These are phyloP conservation scores for Atkinsonella texensis DNA, from an alignment of 2,329 filamentous ascomycete genomes.

Conservation along the genomic window DNA sequence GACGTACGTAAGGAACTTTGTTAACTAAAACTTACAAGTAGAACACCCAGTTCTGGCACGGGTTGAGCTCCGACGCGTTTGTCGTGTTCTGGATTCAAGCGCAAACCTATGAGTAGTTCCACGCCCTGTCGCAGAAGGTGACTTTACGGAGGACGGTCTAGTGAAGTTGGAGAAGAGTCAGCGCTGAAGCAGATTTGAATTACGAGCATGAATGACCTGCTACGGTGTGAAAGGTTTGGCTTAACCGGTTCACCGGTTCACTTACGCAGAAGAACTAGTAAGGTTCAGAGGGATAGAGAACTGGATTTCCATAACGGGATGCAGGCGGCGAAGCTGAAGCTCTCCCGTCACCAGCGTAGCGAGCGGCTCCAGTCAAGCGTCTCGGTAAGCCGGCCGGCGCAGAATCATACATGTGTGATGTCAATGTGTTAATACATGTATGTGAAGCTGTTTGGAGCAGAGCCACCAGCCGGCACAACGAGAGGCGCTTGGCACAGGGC, in stretches of 20 bases:
- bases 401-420: neutral
- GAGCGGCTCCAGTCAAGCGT: neutral
- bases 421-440: no score
- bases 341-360: neutral
- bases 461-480: neutral
- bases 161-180: neutral
- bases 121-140: conserved; percentile 9
- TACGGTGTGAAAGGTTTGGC: neutral
- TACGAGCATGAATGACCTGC: neutral
- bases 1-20: neutral
- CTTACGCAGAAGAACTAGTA: conserved; percentile 15
- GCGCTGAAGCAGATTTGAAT: neutral
- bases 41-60: conserved; percentile 25
- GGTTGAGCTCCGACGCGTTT: conserved; percentile 26
- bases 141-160: neutral
- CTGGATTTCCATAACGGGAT: conserved; percentile 24
- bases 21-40: conserved; percentile 21
- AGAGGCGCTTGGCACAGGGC: neutral
- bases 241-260: neutral
- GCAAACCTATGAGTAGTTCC: conserved; percentile 25
- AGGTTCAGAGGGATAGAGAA: conserved; percentile 21
- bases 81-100: conserved; percentile 23
- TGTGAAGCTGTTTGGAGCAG: neutral
- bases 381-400: neutral
- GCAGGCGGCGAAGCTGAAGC: neutral